A percentile compares a stretch with the other conserved stretches of the same genome.
phyloP scores from a whole-genome alignment of 139 green algal genomes.

The Marvania coccoides region DNA sequence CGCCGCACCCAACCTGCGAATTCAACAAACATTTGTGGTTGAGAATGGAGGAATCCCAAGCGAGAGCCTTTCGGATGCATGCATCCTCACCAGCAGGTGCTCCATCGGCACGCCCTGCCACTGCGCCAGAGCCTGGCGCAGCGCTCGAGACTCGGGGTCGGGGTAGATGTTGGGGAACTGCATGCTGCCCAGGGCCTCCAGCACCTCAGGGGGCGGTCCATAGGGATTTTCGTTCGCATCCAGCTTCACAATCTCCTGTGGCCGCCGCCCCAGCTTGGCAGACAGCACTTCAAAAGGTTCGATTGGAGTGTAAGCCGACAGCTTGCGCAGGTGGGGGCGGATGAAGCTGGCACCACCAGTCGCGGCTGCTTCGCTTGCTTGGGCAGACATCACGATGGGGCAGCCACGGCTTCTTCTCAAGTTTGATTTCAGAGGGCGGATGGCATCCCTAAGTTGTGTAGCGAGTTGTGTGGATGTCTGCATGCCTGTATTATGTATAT shows the following conservation, averaged over 20 bases:
- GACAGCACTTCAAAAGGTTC: conserved; percentile 94
- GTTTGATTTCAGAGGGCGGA: too few species aligned
- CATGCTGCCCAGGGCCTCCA: conserved; percentile 78
- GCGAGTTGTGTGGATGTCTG: too few species aligned
- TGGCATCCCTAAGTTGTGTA: too few species aligned
- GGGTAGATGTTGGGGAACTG: conserved; percentile 96
- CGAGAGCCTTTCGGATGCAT: too few species aligned
- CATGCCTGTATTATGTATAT: too few species aligned
- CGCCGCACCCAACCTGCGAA: conserved; percentile 84
- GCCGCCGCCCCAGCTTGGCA: conserved; percentile 57
- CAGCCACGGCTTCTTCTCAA: too few species aligned
- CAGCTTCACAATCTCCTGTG: conserved; percentile 96
- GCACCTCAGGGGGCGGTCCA: conserved; percentile 91
- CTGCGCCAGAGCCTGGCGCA: conserved; percentile 68
- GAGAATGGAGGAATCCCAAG: too few species aligned
- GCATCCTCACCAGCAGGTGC: conserved; percentile 83
- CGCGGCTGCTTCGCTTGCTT: not conserved
- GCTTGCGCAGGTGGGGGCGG: conserved; percentile 78
- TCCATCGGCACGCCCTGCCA: conserved; percentile 69
- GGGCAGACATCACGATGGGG: too few species aligned
- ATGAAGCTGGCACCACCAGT: conserved; percentile 50
- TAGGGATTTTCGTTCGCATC: conserved; percentile 99
- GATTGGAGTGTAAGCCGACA: conserved; percentile 96
- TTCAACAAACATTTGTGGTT: not conserved
- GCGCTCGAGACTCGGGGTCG: conserved; percentile 81